These are phyloP conservation scores for Trichoderma gracile DNA, from an alignment of 2,329 filamentous ascomycete genomes.

Conservation along the genomic window DNA sequence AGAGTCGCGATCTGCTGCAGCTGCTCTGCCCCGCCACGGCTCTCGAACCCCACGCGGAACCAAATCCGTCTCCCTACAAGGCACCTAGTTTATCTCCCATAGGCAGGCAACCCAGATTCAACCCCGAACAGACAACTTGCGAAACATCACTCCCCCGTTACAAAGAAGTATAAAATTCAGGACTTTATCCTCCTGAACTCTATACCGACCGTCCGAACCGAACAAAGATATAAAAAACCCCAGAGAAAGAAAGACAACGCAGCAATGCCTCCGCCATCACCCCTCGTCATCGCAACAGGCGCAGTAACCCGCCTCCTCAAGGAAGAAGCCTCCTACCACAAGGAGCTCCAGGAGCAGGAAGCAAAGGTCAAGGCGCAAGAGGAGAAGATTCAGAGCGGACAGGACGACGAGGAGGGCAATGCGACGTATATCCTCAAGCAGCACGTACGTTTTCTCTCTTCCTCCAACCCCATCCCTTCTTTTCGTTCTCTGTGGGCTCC, in stretches of 20 bases:
- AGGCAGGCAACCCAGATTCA: not conserved
- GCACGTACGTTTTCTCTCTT: slow-evolving; percentile 60
- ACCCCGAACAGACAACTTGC: not conserved
- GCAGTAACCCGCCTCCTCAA: slow-evolving; percentile 83
- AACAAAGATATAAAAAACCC: too few relatives aligned
- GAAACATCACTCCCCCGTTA: not conserved
- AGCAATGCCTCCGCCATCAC: slow-evolving; percentile 72
- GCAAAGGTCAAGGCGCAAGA: slow-evolving; percentile 69
- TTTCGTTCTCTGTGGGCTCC: not conserved
- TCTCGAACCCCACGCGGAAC: slow-evolving; percentile 13
- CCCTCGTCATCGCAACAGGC: slow-evolving; percentile 76
- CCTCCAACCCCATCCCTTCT: too few relatives aligned
- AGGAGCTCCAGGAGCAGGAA: slow-evolving; percentile 76
- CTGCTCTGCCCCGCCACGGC: slow-evolving; percentile 18
- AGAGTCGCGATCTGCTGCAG: not conserved
- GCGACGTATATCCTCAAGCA: slow-evolving; percentile 79
- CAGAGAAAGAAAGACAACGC: not conserved
- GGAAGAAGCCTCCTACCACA: slow-evolving; percentile 88
- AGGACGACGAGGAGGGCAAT: slow-evolving; percentile 67
- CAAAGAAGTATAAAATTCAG: not conserved
- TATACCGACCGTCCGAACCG: not conserved
- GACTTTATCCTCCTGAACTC: too few relatives aligned
- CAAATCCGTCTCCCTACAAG: slow-evolving; percentile 10
- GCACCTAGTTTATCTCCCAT: slow-evolving; percentile 3
- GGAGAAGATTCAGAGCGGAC: slow-evolving; percentile 54